These are phyloP conservation scores for Trichosanthes cucumerina DNA, from an alignment of 306 rosid genomes.

Conservation along the genomic window DNA sequence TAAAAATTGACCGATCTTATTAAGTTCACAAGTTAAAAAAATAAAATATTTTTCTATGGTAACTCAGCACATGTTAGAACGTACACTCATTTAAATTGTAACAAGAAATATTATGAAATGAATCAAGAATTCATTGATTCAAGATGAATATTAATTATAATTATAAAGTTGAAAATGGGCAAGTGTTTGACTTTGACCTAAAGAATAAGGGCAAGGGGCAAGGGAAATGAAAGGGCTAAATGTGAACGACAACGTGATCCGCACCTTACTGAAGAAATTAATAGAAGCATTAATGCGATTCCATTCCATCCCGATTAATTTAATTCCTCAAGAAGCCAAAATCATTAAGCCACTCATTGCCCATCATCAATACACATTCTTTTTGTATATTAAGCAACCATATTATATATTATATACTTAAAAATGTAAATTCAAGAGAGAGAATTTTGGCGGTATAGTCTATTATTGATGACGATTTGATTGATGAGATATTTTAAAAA, in stretches of 20 bases:
- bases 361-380: neutral
- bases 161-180: neutral
- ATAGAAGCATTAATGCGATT: neutral
- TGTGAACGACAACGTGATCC: slow-evolving; percentile 9
- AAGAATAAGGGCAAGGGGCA: neutral
- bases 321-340: neutral
- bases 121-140: too few relatives aligned
- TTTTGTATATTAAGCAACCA: neutral
- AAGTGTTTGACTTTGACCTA: neutral
- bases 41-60: too few relatives aligned
- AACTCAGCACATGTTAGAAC: too few relatives aligned
- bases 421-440: neutral
- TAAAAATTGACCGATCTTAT: too few relatives aligned
- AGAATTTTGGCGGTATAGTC: neutral
- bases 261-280: neutral
- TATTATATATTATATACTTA: neutral
- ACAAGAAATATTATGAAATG: too few relatives aligned
- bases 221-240: neutral
- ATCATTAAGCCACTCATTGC: slow-evolving; percentile 3
- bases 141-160: neutral
- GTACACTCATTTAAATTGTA: too few relatives aligned
- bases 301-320: neutral
- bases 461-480: neutral
- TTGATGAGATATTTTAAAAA: neutral
- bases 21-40: too few relatives aligned